Conservation (phyloP, 352 stramenopile genomes). For the Phytophthora palmivora region DNA sequence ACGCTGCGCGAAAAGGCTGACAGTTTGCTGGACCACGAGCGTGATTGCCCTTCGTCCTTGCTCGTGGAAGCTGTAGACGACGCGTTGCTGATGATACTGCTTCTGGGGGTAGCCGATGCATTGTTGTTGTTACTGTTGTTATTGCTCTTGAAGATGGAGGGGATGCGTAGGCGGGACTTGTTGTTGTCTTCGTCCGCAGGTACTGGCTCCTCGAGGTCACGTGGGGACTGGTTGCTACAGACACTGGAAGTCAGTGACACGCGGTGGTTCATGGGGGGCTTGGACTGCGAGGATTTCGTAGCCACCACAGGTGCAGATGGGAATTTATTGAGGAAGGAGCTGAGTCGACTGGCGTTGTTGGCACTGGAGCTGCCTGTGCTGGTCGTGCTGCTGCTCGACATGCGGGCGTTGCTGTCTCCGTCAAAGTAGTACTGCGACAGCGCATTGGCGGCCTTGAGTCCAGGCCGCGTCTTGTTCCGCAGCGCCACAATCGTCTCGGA, state of each 20-base stretch:
- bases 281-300: conserved; percentile 31
- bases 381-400: conserved; percentile 30
- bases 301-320: conserved; percentile 40
- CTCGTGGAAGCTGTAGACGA: conserved; percentile 36
- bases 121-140: conserved; percentile 14
- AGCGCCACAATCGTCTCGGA: conserved; percentile 67
- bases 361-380: conserved; percentile 30
- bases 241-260: conserved; percentile 43
- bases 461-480: conserved; percentile 60
- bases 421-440: conserved; percentile 45
- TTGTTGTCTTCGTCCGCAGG: conserved; percentile 29
- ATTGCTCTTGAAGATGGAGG: conserved; percentile 61
- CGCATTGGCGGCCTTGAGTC: conserved; percentile 30
- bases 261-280: conserved; percentile 29
- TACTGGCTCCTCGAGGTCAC: conserved; percentile 35
- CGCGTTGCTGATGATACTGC: conserved; percentile 44
- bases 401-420: conserved; percentile 22
- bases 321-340: conserved; percentile 76
- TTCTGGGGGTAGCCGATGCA: conserved; percentile 30
- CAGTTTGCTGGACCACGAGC: conserved; percentile 73
- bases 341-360: conserved; percentile 58
- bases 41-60: conserved; percentile 42
- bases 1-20: conserved; percentile 58
- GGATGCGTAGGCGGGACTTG: conserved; percentile 57
- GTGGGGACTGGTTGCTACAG: conserved; percentile 39